These are phyloP conservation scores for Colletotrichum sp. DNA, from an alignment of 2,329 filamentous ascomycete species.

Conservation along the genomic window DNA sequence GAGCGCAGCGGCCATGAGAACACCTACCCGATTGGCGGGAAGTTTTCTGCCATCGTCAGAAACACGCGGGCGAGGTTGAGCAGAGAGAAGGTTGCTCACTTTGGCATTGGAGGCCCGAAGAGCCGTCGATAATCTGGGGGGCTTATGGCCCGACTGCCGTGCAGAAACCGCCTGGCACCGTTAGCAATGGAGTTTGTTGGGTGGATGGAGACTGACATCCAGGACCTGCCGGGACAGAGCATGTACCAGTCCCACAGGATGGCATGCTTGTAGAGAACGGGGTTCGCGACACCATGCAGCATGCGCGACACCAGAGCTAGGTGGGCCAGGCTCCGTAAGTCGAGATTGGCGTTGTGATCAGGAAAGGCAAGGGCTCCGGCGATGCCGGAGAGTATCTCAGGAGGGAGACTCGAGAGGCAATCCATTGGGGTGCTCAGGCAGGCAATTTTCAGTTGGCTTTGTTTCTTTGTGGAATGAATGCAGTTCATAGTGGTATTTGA, in stretches of 20 bases:
- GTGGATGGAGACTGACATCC: neutral
- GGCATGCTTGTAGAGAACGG: neutral
- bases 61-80: neutral
- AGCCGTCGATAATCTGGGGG: neutral
- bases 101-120: neutral
- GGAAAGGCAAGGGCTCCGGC: neutral
- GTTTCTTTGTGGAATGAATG: neutral
- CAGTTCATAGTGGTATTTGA: neutral
- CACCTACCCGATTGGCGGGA: neutral
- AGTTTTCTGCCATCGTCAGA: neutral
- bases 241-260: neutral
- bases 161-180: neutral
- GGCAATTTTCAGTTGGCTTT: neutral
- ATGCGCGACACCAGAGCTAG: neutral
- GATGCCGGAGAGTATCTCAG: neutral
- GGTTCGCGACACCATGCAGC: neutral
- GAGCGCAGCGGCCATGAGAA: neutral
- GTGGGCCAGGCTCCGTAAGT: neutral
- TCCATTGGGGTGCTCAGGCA: neutral
- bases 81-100: neutral
- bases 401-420: neutral
- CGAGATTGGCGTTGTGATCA: neutral
- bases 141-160: neutral
- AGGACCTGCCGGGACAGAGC: neutral
- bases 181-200: neutral